Evolutionary conservation across 331 rosid genomes (phyloP).

Genomic region (Phaseolus coccineus): DNA sequence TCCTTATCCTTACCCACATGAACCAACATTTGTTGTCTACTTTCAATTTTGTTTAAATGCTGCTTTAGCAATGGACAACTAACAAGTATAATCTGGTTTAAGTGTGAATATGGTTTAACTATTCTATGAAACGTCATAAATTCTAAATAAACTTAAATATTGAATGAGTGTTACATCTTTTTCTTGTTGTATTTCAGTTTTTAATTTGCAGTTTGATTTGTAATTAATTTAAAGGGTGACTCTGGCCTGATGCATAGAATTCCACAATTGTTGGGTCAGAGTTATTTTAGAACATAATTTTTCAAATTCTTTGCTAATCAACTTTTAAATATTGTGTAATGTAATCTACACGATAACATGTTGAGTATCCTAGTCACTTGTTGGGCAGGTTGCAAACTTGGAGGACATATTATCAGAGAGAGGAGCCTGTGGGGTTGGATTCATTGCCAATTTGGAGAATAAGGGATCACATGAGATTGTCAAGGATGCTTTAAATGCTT

Average conservation of each 20-base stretch:
- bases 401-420: slow-evolving; percentile 90
- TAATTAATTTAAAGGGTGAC: slow-evolving; percentile 34
- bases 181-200: slow-evolving; percentile 1
- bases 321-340: slow-evolving; percentile 39
- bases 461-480: slow-evolving; percentile 76
- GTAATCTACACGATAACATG: slow-evolving; percentile 30
- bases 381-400: slow-evolving; percentile 80
- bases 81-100: slow-evolving; percentile 7
- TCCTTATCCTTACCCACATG: background rate
- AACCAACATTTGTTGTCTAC: background rate
- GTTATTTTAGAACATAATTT: slow-evolving; percentile 25
- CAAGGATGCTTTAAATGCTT: slow-evolving; percentile 89
- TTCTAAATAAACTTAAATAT: slow-evolving; percentile 4
- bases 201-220: slow-evolving; percentile 26
- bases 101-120: slow-evolving; percentile 11
- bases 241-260: background rate
- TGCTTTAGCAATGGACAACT: background rate
- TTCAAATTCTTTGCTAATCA: slow-evolving; percentile 24
- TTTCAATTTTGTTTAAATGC: slow-evolving; percentile 27
- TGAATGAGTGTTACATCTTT: slow-evolving; percentile 2
- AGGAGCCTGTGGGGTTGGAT: slow-evolving; percentile 99
- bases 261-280: slow-evolving; percentile 25
- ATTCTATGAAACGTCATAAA: background rate
- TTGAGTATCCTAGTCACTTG: slow-evolving; percentile 44
- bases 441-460: slow-evolving; percentile 93